These are phyloP conservation scores for Vaccinium darrowii DNA, from an alignment of 148 eudicot genomes.

Conservation along the genomic window DNA sequence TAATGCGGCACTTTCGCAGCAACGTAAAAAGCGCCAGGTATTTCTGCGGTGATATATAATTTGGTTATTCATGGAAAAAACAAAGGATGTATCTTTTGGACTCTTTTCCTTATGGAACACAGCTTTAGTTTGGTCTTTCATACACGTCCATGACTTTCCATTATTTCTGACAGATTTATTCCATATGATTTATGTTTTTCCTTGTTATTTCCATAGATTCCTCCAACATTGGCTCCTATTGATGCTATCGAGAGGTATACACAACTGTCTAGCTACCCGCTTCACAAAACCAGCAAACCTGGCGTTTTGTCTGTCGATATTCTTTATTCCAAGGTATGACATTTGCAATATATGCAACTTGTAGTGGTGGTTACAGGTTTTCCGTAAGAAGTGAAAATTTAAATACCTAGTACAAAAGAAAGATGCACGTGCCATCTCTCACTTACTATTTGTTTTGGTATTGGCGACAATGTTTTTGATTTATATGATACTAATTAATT, in stretches of 20 bases:
- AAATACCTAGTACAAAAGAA: neutral
- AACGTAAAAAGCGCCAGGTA: constrained; percentile 89
- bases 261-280: constrained; percentile 77
- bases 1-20: constrained; percentile 83
- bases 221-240: constrained; percentile 74
- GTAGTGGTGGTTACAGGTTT: neutral
- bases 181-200: neutral
- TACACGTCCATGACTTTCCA: neutral
- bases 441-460: neutral
- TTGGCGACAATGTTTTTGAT: neutral
- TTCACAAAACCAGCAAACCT: constrained; percentile 89
- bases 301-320: constrained; percentile 83
- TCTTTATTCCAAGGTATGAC: constrained; percentile 63
- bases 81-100: neutral
- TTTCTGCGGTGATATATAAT: neutral
- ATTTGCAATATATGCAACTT: neutral
- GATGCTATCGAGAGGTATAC: constrained; percentile 78
- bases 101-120: neutral
- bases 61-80: neutral
- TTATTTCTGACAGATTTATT: neutral
- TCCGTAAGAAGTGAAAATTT: neutral
- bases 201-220: constrained; percentile 46
- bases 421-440: neutral
- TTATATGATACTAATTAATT: neutral
- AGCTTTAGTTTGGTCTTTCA: neutral